Percentiles rank a stretch among this genome's conserved stretches.
These are phyloP conservation scores for Mytilinidion resinicola DNA, from an alignment of 495 filamentous ascomycete species.

Conservation along the genomic window DNA sequence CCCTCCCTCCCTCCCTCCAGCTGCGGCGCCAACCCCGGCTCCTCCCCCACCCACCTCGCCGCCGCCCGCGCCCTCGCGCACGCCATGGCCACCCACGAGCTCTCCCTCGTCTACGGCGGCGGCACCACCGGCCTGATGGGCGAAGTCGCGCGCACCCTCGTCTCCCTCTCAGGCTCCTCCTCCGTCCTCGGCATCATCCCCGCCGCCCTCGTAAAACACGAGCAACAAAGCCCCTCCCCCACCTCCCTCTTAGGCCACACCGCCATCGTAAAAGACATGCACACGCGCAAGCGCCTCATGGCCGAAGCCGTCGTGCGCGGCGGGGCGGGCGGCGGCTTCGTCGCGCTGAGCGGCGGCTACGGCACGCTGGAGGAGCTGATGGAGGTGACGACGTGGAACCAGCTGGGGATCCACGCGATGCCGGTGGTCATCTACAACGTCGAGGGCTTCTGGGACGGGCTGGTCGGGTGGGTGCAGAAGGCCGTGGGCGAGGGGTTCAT, in stretches of 20 bases:
- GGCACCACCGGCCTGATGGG: constrained; percentile 95
- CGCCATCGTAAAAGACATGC: constrained; percentile 90
- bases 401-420: constrained; percentile 82
- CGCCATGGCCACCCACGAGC: constrained; percentile 64
- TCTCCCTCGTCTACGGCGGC: constrained; percentile 85
- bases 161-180: constrained; percentile 70
- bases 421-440: constrained; percentile 80
- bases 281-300: constrained; percentile 90
- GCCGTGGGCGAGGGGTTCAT: constrained; percentile 76
- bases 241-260: constrained; percentile 64
- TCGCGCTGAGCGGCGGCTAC: constrained; percentile 84
- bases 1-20: constrained; percentile 24
- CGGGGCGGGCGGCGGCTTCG: constrained; percentile 78
- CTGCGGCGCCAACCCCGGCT: constrained; percentile 74
- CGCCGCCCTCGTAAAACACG: constrained; percentile 70
- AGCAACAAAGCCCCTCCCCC: constrained; percentile 54
- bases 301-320: constrained; percentile 75
- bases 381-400: constrained; percentile 96
- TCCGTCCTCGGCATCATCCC: constrained; percentile 93
- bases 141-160: constrained; percentile 80
- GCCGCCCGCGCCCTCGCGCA: constrained; percentile 73
- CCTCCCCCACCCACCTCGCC: constrained; percentile 59
- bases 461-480: constrained; percentile 74
- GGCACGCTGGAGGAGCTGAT: constrained; percentile 95
- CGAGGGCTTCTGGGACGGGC: constrained; percentile 83